Base-by-base conservation (phyloP, 176 grass and related monocot genomes). In the Bolboschoenus planiculmis region DNA sequence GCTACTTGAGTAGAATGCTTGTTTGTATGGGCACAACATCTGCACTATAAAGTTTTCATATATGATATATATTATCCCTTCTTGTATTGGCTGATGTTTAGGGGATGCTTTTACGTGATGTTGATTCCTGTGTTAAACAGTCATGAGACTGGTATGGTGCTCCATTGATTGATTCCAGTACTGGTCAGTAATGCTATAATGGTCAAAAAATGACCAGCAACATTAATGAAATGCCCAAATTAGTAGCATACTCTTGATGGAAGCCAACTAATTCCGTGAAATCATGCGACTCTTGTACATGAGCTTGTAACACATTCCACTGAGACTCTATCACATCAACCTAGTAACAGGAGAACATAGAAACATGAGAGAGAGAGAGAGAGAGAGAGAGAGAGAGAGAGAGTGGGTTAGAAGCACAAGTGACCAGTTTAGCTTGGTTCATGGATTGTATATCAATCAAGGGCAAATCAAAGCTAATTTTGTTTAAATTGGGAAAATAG, bases 241-340 rank as follows among this genome's bases (percentile, higher is more conserved):
- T 29, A 31, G 59, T 63, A 63, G 3, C 27, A 31, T 63, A 95
- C 96, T 95, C 92, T 87, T 95, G 96, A 90, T 95, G 96, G 89
- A 90, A 99, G 70, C 82, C 90, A 85, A 99, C 96, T 87, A 99
- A 85, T 84, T 99, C 92, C 50, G 92, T 99, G 85, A 95, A 99
- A 95, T 95, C 96, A 84, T 95, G 96, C 78, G 92, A 95, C 88
- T 99, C 89, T 88, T 99, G 96, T 20, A 95, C 86, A n/a, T 93
- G 92, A 86, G 86, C 73, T 93, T 99, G 96, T 83, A 99, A 80
- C 67, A 95, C 90, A 85, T 95, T 99, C 96, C 96, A 99, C 33
- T 99, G 96, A 18, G 96, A 95, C 86, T 99, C 96, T 4, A 99
- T 99, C 79, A 99, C 96, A 91, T 99, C 96, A 60, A 99, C 96